Conservation (phyloP, 2,329 filamentous ascomycete genomes). For the Fusarium concolor region DNA sequence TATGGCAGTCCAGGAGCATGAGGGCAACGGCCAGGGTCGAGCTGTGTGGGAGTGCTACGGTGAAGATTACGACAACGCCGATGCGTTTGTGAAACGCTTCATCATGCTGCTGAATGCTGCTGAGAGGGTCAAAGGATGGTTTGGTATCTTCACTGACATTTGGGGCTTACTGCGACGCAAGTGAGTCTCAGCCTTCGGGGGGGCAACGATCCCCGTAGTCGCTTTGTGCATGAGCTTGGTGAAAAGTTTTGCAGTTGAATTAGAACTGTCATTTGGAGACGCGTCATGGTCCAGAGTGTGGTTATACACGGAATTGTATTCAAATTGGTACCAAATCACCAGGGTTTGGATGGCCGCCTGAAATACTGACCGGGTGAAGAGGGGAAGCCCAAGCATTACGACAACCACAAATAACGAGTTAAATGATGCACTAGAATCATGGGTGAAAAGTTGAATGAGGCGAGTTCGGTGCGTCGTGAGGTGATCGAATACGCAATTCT, state of each 20-base stretch:
- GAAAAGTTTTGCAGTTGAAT: neutral
- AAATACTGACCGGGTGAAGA: neutral
- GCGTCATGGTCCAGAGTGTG: neutral
- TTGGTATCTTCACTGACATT: conserved; percentile 56
- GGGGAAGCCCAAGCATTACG: neutral
- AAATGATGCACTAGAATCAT: neutral
- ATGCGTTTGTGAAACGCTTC: conserved; percentile 66
- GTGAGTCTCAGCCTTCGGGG: conserved; percentile 1
- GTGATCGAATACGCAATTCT: neutral
- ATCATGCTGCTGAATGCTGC: conserved; percentile 65
- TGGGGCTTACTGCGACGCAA: conserved; percentile 42
- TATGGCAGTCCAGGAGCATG: conserved; percentile 47
- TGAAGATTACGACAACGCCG: conserved; percentile 67
- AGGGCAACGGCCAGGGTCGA: conserved; percentile 54
- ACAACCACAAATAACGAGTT: neutral
- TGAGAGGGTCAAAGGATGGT: conserved; percentile 64
- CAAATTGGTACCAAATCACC: neutral
- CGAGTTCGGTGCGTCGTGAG: neutral
- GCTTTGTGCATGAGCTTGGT: neutral
- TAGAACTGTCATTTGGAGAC: neutral
- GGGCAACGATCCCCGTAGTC: neutral
- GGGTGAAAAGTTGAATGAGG: neutral
- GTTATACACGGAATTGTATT: neutral
- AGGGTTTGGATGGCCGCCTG: neutral
- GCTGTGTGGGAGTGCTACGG: conserved; percentile 72